Conservation (phyloP, 805 yeast species). For the Pichia cabralensis region DNA sequence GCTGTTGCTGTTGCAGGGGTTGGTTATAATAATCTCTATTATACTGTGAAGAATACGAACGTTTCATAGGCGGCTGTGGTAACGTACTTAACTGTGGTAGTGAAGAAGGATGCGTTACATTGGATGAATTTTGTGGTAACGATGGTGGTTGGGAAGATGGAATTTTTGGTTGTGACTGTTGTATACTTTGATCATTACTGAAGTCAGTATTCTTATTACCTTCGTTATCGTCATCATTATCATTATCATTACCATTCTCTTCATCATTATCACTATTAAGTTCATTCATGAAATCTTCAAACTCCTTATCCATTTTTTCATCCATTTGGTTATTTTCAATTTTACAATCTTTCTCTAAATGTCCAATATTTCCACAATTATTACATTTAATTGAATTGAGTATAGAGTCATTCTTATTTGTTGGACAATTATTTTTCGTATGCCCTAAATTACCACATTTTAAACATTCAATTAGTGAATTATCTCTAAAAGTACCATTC, state of each 20-base stretch:
- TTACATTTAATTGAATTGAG: constrained; percentile 59
- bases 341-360: constrained; percentile 80
- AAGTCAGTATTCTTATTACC: too few species aligned
- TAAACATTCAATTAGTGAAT: constrained; percentile 52
- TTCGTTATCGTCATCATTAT: not conserved
- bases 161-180: not conserved
- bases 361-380: constrained; percentile 76
- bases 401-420: constrained; percentile 34
- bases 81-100: too few species aligned
- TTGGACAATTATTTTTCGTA: constrained; percentile 55
- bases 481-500: constrained; percentile 84
- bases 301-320: constrained; percentile 37
- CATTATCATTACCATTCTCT: not conserved
- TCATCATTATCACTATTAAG: constrained; percentile 15
- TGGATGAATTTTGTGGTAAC: not conserved
- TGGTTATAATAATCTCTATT: not conserved
- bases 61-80: too few species aligned
- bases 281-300: constrained; percentile 41
- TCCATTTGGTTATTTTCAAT: constrained; percentile 20
- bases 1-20: not conserved
- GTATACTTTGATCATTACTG: not conserved
- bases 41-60: too few species aligned
- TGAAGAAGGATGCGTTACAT: too few species aligned
- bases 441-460: constrained; percentile 63
- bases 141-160: not conserved